Evolutionary conservation across 2,329 filamentous ascomycete genomes (phyloP), one percentile per base, ranked within the genome.

Genomic region (Tetracladium maxilliforme): DNA sequence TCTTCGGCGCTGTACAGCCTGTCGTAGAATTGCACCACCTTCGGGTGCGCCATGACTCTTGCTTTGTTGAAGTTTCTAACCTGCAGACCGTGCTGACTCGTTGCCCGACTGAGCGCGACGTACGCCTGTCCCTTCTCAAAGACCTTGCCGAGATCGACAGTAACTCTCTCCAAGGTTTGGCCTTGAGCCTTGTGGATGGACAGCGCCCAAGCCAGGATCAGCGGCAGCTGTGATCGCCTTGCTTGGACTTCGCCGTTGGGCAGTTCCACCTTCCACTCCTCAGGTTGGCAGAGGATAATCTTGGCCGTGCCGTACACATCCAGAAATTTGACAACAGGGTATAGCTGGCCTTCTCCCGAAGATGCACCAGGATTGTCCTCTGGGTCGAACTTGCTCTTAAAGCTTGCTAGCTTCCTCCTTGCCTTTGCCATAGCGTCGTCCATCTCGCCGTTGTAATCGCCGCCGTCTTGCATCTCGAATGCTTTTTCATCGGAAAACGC

Each of bases 101-200:
- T 92, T 10, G 90, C 90, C 51, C 90, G 80, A 58, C 82, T 92
- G 10, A 98, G 69, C 25, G 90, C 90, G 25, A 98, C 90, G 44
- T 98, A 98, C 6, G 90, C 90, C 49, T 98, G 90, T 0, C 90
- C 90, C 49, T 93, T 94, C 47, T 98, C 90, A 40, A 98, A 98
- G 2, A 93, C 81, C 33, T 71, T 78, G 16, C 83, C 80, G 1
- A 98, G 61, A 45, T 98, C 84, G 14, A 98, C 90, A 44, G 92
- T 92, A 31, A 98, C 90, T 25, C 87, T 67, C 43, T 92, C 84
- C 12, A 48, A 36, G 2, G 87, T 95, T 48, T 95, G 87, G 2
- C 87, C 87, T 47, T 95, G 87, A 1, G 90, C 90, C 52, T 98
- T 98, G 58, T 98, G 90, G 31, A 98, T 98, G 2, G 84, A 93